These are phyloP conservation scores for Microdochium trichocladiopsis DNA, from an alignment of 2,329 filamentous ascomycete species.

Conservation along the genomic window DNA sequence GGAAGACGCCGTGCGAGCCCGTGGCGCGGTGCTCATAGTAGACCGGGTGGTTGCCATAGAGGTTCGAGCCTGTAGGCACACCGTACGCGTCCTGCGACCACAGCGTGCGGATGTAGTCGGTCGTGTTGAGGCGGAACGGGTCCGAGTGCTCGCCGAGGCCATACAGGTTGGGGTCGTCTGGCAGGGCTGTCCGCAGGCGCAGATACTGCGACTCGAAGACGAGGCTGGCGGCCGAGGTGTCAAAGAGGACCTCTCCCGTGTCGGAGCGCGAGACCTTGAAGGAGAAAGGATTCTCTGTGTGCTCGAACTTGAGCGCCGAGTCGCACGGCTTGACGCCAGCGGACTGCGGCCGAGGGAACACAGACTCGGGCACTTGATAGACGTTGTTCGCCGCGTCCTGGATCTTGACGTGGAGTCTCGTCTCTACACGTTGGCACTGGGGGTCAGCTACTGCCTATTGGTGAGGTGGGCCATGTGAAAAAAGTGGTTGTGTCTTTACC, in stretches of 20 bases:
- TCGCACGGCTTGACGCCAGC: constrained; percentile 7
- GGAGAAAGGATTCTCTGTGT: constrained; percentile 28
- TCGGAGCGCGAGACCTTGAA: constrained; percentile 29
- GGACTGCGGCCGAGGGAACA: constrained; percentile 52
- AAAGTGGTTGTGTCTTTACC: constrained; percentile 15
- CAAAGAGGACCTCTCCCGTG: constrained; percentile 51
- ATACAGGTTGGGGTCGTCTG: constrained; percentile 64
- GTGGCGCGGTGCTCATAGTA: constrained; percentile 63
- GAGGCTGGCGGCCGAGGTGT: constrained; percentile 58
- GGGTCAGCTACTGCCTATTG: not conserved
- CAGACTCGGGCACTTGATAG: constrained; percentile 66
- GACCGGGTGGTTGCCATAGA: constrained; percentile 70
- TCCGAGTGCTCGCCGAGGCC: constrained; percentile 75
- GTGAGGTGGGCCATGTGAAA: too few relatives aligned
- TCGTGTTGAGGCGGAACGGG: constrained; percentile 59
- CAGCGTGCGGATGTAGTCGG: constrained; percentile 62
- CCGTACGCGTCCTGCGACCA: constrained; percentile 63
- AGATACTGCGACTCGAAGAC: constrained; percentile 77
- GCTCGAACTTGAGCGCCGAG: constrained; percentile 23
- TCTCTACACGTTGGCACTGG: constrained; percentile 31
- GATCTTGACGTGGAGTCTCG: constrained; percentile 68
- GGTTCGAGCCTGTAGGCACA: constrained; percentile 53
- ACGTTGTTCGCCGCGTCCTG: constrained; percentile 62
- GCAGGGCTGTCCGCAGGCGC: constrained; percentile 63
- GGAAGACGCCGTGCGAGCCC: constrained; percentile 58